These are phyloP conservation scores for Azolla pinnata DNA, from an alignment of 75 land plant species.

Conservation along the genomic window DNA sequence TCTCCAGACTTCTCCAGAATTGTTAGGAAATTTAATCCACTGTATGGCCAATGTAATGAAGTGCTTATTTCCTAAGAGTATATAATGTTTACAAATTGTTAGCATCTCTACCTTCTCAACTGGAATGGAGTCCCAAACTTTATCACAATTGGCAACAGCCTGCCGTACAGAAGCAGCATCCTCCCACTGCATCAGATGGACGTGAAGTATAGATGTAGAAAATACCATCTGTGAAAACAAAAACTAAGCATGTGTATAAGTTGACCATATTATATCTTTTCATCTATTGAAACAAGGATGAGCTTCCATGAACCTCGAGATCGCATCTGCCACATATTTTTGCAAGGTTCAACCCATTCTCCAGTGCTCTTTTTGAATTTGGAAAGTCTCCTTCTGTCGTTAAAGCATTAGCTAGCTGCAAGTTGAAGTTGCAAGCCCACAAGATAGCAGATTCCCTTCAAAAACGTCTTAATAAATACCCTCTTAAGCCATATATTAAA, in stretches of 20 bases:
- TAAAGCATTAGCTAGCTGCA: conserved; percentile 84
- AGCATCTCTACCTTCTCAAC: conserved; percentile 34
- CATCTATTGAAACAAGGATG: background rate
- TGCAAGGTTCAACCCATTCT: conserved; percentile 46
- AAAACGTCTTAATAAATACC: no score
- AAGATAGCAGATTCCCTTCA: conserved; percentile 42
- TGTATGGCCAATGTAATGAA: no score
- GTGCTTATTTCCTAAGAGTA: no score
- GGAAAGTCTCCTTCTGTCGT: conserved; percentile 71
- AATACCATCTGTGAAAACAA: conserved; percentile 55
- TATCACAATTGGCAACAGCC: conserved; percentile 39
- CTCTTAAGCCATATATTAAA: no score
- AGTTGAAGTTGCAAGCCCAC: conserved; percentile 87
- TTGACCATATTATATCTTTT: background rate
- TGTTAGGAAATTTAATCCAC: no score
- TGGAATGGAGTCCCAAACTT: conserved; percentile 54
- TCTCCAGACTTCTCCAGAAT: no score
- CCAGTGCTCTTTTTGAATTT: conserved; percentile 44
- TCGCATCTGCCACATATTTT: conserved; percentile 39
- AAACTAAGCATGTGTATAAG: background rate
- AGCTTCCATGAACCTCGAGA: conserved; percentile 43
- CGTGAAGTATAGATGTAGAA: conserved; percentile 73
- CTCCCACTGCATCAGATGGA: conserved; percentile 79
- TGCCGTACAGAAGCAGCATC: conserved; percentile 38
- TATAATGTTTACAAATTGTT: no score